These are phyloP conservation scores for Glaciozyma antarctica DNA, from an alignment of 768 basidiomycete genomes.

Conservation along the genomic window DNA sequence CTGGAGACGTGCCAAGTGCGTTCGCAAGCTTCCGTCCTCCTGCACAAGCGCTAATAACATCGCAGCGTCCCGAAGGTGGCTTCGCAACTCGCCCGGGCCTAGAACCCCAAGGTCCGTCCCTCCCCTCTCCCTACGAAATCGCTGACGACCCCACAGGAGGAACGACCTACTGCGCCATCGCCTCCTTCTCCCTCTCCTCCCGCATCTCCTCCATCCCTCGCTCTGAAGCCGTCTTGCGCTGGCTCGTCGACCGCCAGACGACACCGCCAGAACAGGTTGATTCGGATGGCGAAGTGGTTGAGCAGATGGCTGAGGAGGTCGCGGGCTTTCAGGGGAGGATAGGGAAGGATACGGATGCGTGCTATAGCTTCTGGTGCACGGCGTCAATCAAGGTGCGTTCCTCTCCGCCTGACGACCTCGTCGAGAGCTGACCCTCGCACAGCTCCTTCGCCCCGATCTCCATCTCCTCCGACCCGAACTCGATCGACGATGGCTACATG, in stretches of 20 bases:
- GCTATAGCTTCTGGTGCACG: constrained; percentile 94
- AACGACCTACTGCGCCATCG: constrained; percentile 84
- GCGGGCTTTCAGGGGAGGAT: constrained; percentile 86
- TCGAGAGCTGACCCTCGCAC: neutral
- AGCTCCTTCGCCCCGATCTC: constrained; percentile 10
- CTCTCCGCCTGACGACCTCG: neutral
- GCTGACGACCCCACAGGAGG: constrained; percentile 52
- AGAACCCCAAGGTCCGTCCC: constrained; percentile 69
- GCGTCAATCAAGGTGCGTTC: constrained; percentile 60
- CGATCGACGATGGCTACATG: constrained; percentile 56
- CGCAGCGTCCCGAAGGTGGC: constrained; percentile 82
- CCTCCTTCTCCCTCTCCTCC: constrained; percentile 55
- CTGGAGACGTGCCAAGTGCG: constrained; percentile 64
- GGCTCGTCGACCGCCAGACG: constrained; percentile 64
- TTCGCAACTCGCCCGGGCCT: constrained; percentile 71
- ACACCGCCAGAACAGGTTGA: neutral
- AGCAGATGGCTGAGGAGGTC: constrained; percentile 28
- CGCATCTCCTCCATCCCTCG: constrained; percentile 38
- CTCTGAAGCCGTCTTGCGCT: constrained; percentile 54
- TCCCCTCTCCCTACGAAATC: neutral
- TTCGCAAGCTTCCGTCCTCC: neutral
- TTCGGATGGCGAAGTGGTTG: neutral
- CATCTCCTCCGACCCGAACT: constrained; percentile 46
- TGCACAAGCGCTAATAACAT: neutral
- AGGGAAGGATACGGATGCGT: constrained; percentile 78